phyloP scores from a whole-genome alignment of 805 yeast species.

The Ogataea salicorniae region DNA sequence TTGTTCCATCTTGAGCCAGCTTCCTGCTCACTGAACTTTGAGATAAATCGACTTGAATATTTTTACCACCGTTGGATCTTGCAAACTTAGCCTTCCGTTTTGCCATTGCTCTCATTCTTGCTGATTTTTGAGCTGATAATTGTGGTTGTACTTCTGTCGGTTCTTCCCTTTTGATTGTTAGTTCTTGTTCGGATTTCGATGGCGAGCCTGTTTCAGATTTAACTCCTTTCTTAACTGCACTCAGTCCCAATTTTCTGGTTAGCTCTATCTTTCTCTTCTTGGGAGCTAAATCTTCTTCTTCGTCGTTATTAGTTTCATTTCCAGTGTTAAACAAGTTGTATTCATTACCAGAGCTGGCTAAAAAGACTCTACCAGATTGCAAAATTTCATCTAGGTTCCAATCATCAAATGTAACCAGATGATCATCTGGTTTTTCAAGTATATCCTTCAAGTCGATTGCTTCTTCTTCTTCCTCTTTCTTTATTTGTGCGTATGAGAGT shows the following conservation, averaged over 20 bases:
- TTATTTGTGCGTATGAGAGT: constrained; percentile 5
- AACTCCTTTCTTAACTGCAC: constrained; percentile 13
- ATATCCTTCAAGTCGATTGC: constrained; percentile 30
- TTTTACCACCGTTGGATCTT: constrained; percentile 40
- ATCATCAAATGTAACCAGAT: constrained; percentile 42
- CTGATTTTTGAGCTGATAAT: constrained; percentile 38
- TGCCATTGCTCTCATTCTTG: constrained; percentile 92
- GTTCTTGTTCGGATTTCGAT: not conserved
- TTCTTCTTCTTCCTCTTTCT: constrained; percentile 25
- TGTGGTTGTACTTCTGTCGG: constrained; percentile 1
- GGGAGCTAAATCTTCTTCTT: constrained; percentile 3
- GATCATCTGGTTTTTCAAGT: constrained; percentile 40
- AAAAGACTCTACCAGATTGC: constrained; percentile 46
- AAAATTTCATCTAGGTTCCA: constrained; percentile 48
- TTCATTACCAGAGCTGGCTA: constrained; percentile 58
- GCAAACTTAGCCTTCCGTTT: constrained; percentile 80
- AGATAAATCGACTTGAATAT: constrained; percentile 58
- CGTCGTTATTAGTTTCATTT: constrained; percentile 3
- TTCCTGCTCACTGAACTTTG: constrained; percentile 63
- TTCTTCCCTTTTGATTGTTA: constrained; percentile 5
- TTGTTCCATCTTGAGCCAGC: constrained; percentile 39
- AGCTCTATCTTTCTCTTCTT: constrained; percentile 27
- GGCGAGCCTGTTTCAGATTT: constrained; percentile 1
- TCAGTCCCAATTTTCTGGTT: constrained; percentile 27
- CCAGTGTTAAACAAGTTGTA: constrained; percentile 18